These are phyloP conservation scores for Zychaea mexicana DNA, from an alignment of 371 early-diverging fungal species.

Conservation along the genomic window DNA sequence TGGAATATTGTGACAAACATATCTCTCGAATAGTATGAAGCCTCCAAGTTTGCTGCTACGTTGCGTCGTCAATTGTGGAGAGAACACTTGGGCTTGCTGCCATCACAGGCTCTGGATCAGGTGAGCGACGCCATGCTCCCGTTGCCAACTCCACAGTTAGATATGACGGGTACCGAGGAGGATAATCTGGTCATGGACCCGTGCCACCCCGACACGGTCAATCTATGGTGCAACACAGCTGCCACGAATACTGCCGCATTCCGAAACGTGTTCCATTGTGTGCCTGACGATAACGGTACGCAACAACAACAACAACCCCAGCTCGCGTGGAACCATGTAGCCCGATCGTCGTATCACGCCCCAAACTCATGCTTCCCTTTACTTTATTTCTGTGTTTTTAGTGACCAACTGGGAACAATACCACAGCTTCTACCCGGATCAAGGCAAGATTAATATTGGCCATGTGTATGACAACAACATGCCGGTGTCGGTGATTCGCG, in stretches of 20 bases:
- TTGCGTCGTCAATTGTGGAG: slow-evolving; percentile 81
- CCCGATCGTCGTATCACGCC: too few species aligned
- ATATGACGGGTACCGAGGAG: slow-evolving; percentile 35
- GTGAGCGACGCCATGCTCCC: slow-evolving; percentile 55
- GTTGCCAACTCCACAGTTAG: slow-evolving; percentile 45
- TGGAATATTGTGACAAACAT: neutral
- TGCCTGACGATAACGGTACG: slow-evolving; percentile 73
- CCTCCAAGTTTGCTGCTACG: slow-evolving; percentile 67
- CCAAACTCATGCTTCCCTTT: too few species aligned
- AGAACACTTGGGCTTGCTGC: slow-evolving; percentile 82
- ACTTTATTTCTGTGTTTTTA: slow-evolving; percentile 9
- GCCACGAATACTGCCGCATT: slow-evolving; percentile 62
- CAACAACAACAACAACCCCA: neutral
- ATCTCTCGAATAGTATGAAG: slow-evolving; percentile 46
- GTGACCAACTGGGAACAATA: slow-evolving; percentile 74
- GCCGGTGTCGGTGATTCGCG: slow-evolving; percentile 49
- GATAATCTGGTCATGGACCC: slow-evolving; percentile 63
- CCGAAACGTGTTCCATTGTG: slow-evolving; percentile 74
- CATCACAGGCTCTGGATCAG: slow-evolving; percentile 37
- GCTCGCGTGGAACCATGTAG: neutral
- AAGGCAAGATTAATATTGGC: slow-evolving; percentile 40
- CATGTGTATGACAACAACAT: slow-evolving; percentile 46
- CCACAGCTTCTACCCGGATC: slow-evolving; percentile 59
- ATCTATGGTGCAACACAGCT: slow-evolving; percentile 59
- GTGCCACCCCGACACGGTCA: slow-evolving; percentile 53